Base-by-base conservation (phyloP, 2,329 filamentous ascomycete species). In the Apiospora malaysiana region DNA sequence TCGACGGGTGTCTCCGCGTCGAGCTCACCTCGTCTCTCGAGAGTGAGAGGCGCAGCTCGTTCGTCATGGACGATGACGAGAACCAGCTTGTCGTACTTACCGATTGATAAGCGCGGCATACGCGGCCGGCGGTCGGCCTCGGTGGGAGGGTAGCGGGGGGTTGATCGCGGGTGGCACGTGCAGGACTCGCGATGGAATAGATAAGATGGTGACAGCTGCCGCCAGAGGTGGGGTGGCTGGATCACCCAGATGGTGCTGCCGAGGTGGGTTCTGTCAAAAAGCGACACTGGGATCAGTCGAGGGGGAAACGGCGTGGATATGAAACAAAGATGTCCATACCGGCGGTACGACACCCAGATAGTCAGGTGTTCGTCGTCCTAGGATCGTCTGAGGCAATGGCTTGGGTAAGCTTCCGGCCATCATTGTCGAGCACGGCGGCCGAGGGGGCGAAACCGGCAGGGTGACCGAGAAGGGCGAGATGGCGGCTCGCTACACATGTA, bases 171-270 rank as follows among this genome's bases (percentile, higher is more conserved):
- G 70, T 7, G 32, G 4, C 5, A 42, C 70, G 12, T 7, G 14
- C 8, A 68, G 16, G 27, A 56, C 45, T 5, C 14, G 2, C 1
- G 67, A 69, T 2, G 37, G n/a, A n/a, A n/a, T n/a, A 25, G 18
- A 71, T 67, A 32, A 32, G 32, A 32, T 32, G 12, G 67, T 49
- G 4, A 71, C 68, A 32, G 8, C 42, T 45, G 23, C 70, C 70
- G 21, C 59, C 27, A 4, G 70, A 69, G n/a, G 37, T 69, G 10
- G 70, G 63, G 23, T 74, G 69, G 45, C 65, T 68, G 68, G 73
- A 73, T 32, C 6, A 32, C 32, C 32, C 3, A 32, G 21, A 72
- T 68, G 45, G 73, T 70, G 9, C 65, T 70, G 27, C 32, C 37
- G 40, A 69, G 47, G 23, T 66, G 67, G 4, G 66, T 68, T 1